Evolutionary conservation across 352 stramenopile genomes (phyloP).

Genomic region (Globisporangium splendens): DNA sequence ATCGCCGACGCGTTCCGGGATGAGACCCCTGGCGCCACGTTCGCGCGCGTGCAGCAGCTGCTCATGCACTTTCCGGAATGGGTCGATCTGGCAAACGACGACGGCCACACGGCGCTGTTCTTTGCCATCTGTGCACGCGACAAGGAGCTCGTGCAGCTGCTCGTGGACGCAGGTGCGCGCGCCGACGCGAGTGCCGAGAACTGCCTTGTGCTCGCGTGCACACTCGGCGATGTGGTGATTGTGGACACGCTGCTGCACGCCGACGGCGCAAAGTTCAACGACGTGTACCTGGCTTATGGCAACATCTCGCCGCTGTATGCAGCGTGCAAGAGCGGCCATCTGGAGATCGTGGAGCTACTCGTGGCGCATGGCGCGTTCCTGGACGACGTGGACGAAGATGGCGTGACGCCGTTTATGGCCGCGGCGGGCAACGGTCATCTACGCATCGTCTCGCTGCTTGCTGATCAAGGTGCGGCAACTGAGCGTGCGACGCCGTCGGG

Average conservation of each 20-base stretch:
- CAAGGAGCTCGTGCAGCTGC: slow-evolving; percentile 5
- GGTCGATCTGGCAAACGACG: slow-evolving; percentile 3
- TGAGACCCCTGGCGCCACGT: neutral
- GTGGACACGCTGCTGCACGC: neutral
- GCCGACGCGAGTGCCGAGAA: slow-evolving; percentile 7
- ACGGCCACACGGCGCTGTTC: slow-evolving; percentile 8
- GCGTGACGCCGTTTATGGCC: slow-evolving; percentile 11
- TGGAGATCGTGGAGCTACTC: slow-evolving; percentile 11
- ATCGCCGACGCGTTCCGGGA: slow-evolving; percentile 11
- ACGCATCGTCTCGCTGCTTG: slow-evolving; percentile 6
- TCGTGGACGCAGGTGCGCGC: slow-evolving; percentile 5
- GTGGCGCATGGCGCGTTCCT: slow-evolving; percentile 4
- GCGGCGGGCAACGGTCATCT: slow-evolving; percentile 4
- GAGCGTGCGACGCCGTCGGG: slow-evolving; percentile 8
- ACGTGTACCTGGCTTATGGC: neutral
- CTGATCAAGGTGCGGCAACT: neutral
- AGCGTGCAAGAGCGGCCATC: slow-evolving; percentile 11
- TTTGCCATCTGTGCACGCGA: slow-evolving; percentile 3
- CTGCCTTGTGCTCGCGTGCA: slow-evolving; percentile 9
- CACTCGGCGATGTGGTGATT: slow-evolving; percentile 7
- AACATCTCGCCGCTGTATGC: slow-evolving; percentile 9
- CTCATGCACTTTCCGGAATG: slow-evolving; percentile 1
- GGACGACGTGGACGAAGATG: slow-evolving; percentile 10
- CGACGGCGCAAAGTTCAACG: slow-evolving; percentile 1
- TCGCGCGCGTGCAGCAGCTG: slow-evolving; percentile 7